These are phyloP conservation scores for Dalechampia spathulata DNA, from an alignment of 441 rosid species.

Conservation along the genomic window DNA sequence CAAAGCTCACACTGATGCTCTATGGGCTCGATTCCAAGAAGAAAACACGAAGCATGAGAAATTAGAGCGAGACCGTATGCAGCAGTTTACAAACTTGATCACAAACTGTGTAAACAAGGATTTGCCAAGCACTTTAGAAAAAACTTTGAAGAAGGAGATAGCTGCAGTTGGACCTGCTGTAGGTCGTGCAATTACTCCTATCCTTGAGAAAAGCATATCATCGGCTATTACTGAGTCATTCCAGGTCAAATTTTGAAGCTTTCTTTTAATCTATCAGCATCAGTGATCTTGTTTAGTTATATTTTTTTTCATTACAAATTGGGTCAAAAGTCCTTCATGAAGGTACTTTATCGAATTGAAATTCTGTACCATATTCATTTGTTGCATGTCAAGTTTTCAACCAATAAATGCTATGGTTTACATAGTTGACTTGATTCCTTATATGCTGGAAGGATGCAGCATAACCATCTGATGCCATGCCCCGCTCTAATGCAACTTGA, in stretches of 20 bases:
- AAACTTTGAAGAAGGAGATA: conserved; percentile 66
- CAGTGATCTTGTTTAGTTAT: conserved; percentile 8
- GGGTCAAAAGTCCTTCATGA: too few relatives aligned
- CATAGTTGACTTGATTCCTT: conserved; percentile 5
- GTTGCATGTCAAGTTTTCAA: neutral
- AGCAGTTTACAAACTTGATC: conserved; percentile 48
- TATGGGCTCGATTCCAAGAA: conserved; percentile 84
- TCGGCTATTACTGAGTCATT: conserved; percentile 70
- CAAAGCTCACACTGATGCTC: conserved; percentile 70
- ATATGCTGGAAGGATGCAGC: conserved; percentile 2
- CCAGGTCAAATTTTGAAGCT: conserved; percentile 60
- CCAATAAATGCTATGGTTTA: neutral
- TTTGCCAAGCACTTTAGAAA: conserved; percentile 50
- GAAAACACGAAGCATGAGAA: conserved; percentile 66
- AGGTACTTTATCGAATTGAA: too few relatives aligned
- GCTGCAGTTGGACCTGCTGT: conserved; percentile 50
- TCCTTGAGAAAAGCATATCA: conserved; percentile 62
- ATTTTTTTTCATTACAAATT: neutral
- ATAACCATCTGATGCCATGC: conserved; percentile 4
- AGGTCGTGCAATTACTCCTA: conserved; percentile 52
- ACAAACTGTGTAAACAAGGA: conserved; percentile 64
- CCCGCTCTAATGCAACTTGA: neutral
- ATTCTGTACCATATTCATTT: neutral
- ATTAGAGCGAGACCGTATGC: conserved; percentile 44
- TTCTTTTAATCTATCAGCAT: conserved; percentile 2